phyloP scores from a whole-genome alignment of 768 basidiomycete genomes.

The Guyanaporus albipodus region DNA sequence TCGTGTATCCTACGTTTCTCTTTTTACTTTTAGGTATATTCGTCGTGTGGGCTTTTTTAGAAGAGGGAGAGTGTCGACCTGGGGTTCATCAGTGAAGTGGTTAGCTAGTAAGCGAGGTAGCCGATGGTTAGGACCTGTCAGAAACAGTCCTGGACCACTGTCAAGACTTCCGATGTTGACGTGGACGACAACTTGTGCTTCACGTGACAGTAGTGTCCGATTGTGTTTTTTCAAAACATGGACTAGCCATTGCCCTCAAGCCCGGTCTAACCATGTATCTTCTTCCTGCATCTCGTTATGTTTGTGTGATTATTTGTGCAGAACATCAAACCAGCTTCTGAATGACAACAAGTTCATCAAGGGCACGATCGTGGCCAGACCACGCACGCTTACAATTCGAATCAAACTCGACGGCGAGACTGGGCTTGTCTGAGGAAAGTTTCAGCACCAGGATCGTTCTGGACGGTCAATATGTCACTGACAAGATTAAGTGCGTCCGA shows the following conservation, averaged over 20 bases:
- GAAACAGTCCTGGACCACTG: too few species aligned
- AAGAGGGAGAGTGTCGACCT: too few species aligned
- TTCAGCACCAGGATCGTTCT: slow-evolving; percentile 45
- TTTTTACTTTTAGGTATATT: too few species aligned
- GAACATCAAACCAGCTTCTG: slow-evolving; percentile 74
- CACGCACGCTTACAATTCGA: slow-evolving; percentile 57
- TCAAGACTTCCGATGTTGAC: too few species aligned
- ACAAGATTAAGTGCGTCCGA: slow-evolving; percentile 42
- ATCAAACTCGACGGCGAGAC: slow-evolving; percentile 57
- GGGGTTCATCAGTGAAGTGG: too few species aligned
- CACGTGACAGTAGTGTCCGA: too few species aligned
- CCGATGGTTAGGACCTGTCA: too few species aligned
- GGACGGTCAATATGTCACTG: slow-evolving; percentile 27
- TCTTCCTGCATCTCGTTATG: slow-evolving; percentile 54
- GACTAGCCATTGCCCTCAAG: slow-evolving; percentile 57
- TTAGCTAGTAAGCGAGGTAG: too few species aligned
- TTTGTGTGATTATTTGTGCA: slow-evolving; percentile 59
- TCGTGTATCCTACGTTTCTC: background rate
- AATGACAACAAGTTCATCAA: background rate
- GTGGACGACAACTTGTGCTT: too few species aligned
- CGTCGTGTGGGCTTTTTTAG: too few species aligned
- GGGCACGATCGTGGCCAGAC: background rate
- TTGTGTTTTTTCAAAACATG: too few species aligned
- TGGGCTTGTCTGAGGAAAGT: slow-evolving; percentile 54
- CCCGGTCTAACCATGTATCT: slow-evolving; percentile 76